phyloP scores from a whole-genome alignment of 192 early-diverging fungal species.

The Coemansia sp. region DNA sequence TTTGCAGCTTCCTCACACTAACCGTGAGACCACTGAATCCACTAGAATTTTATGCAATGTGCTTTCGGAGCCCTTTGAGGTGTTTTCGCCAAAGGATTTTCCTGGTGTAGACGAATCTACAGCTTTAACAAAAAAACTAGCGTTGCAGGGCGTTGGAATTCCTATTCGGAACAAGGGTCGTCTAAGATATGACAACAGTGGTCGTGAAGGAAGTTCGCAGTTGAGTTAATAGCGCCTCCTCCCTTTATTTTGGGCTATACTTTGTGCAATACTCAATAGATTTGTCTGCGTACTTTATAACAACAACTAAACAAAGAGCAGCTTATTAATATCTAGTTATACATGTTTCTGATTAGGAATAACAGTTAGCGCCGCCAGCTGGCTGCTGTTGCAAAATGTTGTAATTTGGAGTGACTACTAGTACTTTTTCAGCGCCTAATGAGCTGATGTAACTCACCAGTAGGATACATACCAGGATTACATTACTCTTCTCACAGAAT shows the following conservation, averaged over 20 bases:
- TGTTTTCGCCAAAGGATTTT: slow-evolving; percentile 39
- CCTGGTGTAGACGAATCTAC: slow-evolving; percentile 46
- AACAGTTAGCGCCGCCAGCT: too few relatives aligned
- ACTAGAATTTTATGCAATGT: slow-evolving; percentile 10
- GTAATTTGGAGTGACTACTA: too few relatives aligned
- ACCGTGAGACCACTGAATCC: slow-evolving; percentile 2
- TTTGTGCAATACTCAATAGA: not conserved
- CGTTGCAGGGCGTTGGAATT: slow-evolving; percentile 30
- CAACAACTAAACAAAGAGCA: not conserved
- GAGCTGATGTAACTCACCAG: too few relatives aligned
- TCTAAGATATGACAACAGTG: slow-evolving; percentile 20
- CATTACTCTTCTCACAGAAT: too few relatives aligned
- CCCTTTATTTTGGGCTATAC: not conserved
- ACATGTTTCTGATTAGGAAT: too few relatives aligned
- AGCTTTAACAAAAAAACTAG: slow-evolving; percentile 26
- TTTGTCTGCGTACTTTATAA: not conserved
- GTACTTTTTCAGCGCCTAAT: too few relatives aligned
- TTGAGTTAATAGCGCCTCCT: not conserved
- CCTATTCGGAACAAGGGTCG: slow-evolving; percentile 45
- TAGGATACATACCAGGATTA: too few relatives aligned
- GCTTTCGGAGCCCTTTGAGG: slow-evolving; percentile 27
- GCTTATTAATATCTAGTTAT: too few relatives aligned
- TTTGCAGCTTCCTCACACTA: slow-evolving; percentile 18
- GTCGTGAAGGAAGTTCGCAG: not conserved
- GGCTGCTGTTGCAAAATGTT: too few relatives aligned